Evolutionary conservation across 495 filamentous ascomycete genomes (phyloP).

Genomic region (Penicillium argentinense): DNA sequence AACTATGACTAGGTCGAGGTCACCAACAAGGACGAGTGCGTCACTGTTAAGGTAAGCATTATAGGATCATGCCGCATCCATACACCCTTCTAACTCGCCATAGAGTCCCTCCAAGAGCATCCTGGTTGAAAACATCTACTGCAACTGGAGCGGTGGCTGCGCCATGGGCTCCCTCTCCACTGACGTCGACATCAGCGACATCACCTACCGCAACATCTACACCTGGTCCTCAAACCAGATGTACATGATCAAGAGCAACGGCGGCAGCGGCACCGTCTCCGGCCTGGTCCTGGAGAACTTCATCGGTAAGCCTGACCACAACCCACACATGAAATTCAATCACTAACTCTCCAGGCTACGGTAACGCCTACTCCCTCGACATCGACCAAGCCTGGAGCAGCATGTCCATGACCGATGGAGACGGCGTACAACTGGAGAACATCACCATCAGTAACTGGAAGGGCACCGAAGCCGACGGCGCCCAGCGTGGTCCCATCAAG

Average conservation of each 20-base stretch:
- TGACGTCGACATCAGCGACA: slow-evolving; percentile 41
- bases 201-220: slow-evolving; percentile 53
- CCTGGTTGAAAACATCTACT: slow-evolving; percentile 56
- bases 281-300: slow-evolving; percentile 57
- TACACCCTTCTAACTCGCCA: slow-evolving; percentile 14
- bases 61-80: too few relatives aligned
- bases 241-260: slow-evolving; percentile 63
- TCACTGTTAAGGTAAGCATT: slow-evolving; percentile 51
- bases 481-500: slow-evolving; percentile 49
- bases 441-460: slow-evolving; percentile 58
- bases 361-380: slow-evolving; percentile 53
- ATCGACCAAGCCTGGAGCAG: slow-evolving; percentile 57
- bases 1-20: slow-evolving; percentile 42
- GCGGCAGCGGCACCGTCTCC: slow-evolving; percentile 55
- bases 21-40: slow-evolving; percentile 57
- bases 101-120: slow-evolving; percentile 48
- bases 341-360: slow-evolving; percentile 33
- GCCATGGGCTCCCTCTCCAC: slow-evolving; percentile 50
- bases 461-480: slow-evolving; percentile 53
- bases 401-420: slow-evolving; percentile 32
- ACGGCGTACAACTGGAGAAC: slow-evolving; percentile 51
- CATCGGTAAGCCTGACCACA: slow-evolving; percentile 39
- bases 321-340: slow-evolving; percentile 18
- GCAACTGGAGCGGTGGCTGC: slow-evolving; percentile 57
- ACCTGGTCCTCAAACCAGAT: slow-evolving; percentile 57